Evolutionary conservation across 2,329 filamentous ascomycete genomes (phyloP).

Genomic region (Seiridium unicorne): DNA sequence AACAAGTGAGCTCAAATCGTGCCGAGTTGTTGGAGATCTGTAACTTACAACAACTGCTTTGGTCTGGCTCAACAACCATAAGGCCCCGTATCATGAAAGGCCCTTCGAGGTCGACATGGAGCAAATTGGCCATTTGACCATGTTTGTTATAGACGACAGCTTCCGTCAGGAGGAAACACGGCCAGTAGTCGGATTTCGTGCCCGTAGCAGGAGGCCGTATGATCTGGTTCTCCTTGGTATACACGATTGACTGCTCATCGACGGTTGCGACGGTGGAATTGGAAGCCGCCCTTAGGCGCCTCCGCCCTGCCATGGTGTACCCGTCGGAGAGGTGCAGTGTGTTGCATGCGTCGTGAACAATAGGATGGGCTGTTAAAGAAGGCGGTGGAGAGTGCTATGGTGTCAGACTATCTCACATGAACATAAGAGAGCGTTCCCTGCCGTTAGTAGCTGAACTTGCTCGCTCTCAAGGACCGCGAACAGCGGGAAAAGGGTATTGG

Average conservation of each 20-base stretch:
- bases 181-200: slow-evolving; percentile 50
- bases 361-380: too few relatives aligned
- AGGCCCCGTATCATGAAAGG: slow-evolving; percentile 62
- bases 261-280: slow-evolving; percentile 43
- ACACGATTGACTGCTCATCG: slow-evolving; percentile 31
- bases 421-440: neutral
- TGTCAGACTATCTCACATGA: neutral
- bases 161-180: slow-evolving; percentile 60
- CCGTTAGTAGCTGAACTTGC: too few relatives aligned
- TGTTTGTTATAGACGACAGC: slow-evolving; percentile 57
- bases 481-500: neutral
- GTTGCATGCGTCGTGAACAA: slow-evolving; percentile 26
- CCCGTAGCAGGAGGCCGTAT: slow-evolving; percentile 33
- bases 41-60: slow-evolving; percentile 35
- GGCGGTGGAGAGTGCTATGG: neutral
- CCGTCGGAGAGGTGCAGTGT: neutral
- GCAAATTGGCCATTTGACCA: slow-evolving; percentile 57
- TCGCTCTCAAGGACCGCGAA: too few relatives aligned
- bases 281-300: slow-evolving; percentile 36
- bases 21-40: neutral
- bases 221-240: slow-evolving; percentile 31
- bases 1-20: neutral
- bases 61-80: slow-evolving; percentile 48
- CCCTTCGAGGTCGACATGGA: slow-evolving; percentile 57
- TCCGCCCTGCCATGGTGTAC: slow-evolving; percentile 34